These are phyloP conservation scores for Pichia sp. DNA, from an alignment of 1,139 yeast species.

Conservation along the genomic window DNA sequence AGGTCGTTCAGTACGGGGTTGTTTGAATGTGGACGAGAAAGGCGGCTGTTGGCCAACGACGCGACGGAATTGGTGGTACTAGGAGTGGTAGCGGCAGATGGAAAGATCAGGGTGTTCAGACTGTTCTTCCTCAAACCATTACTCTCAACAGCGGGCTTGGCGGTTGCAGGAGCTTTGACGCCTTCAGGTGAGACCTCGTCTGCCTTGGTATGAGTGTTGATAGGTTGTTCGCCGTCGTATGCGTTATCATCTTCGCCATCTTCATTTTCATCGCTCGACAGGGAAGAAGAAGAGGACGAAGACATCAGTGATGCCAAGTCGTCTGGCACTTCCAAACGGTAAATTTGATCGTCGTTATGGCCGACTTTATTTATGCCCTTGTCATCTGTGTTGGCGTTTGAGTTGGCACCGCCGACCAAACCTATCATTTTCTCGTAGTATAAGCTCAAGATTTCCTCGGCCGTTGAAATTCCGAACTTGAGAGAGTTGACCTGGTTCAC, in stretches of 20 bases:
- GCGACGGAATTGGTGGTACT: neutral
- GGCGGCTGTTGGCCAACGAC: neutral
- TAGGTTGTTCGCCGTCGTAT: neutral
- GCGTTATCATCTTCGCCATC: constrained; percentile 9
- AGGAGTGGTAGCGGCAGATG: neutral
- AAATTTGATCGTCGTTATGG: constrained; percentile 25
- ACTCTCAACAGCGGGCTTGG: neutral
- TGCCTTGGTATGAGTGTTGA: neutral
- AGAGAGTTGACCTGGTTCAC: constrained; percentile 18
- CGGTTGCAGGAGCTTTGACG: neutral
- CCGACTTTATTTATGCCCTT: constrained; percentile 20
- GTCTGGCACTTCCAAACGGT: constrained; percentile 12
- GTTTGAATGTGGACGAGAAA: neutral
- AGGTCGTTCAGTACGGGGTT: neutral
- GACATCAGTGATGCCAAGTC: neutral
- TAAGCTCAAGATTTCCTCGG: constrained; percentile 45
- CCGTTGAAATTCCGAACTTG: constrained; percentile 29
- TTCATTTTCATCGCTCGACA: constrained; percentile 11
- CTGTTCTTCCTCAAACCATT: neutral
- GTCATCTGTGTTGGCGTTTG: neutral
- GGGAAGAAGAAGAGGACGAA: neutral
- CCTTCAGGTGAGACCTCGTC: neutral
- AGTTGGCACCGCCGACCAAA: constrained; percentile 45
- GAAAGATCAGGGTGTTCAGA: neutral
- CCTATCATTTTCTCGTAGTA: constrained; percentile 61